Conservation (phyloP, 2,329 filamentous ascomycete genomes). For the Tolypocladium nubicola region DNA sequence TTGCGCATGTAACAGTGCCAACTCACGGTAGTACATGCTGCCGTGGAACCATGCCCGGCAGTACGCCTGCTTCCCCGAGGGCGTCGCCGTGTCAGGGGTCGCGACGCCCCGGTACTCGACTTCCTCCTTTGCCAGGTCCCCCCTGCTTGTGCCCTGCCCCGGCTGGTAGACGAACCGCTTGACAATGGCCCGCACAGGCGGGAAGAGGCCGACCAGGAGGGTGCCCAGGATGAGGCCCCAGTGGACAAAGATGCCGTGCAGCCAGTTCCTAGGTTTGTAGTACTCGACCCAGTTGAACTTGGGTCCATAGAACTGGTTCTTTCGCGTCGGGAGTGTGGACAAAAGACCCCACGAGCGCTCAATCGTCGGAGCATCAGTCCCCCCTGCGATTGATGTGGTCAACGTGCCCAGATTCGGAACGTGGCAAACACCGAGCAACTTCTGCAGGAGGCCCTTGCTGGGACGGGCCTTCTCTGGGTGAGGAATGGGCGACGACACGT, state of each 20-base stretch:
- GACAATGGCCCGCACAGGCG: slow-evolving; percentile 34
- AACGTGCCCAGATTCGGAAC: slow-evolving; percentile 44
- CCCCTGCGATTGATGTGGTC: slow-evolving; percentile 39
- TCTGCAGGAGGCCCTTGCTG: slow-evolving; percentile 25
- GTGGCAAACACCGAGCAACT: slow-evolving; percentile 36
- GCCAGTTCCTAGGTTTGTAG: slow-evolving; percentile 36
- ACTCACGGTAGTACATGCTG: slow-evolving; percentile 54
- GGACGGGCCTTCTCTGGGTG: slow-evolving; percentile 24
- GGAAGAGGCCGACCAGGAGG: slow-evolving; percentile 31
- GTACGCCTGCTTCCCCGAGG: slow-evolving; percentile 36
- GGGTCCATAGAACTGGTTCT: slow-evolving; percentile 44
- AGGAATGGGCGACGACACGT: slow-evolving; percentile 45
- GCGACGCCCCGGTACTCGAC: slow-evolving; percentile 56
- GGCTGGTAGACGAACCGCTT: slow-evolving; percentile 37
- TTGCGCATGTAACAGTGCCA: not conserved
- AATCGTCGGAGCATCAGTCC: slow-evolving; percentile 43
- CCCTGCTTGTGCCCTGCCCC: slow-evolving; percentile 41
- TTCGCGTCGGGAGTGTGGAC: slow-evolving; percentile 30
- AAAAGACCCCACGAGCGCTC: slow-evolving; percentile 54
- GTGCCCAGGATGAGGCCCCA: slow-evolving; percentile 32
- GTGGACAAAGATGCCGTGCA: slow-evolving; percentile 40
- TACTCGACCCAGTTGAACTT: slow-evolving; percentile 50
- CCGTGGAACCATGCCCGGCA: slow-evolving; percentile 46
- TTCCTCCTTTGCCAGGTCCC: slow-evolving; percentile 45
- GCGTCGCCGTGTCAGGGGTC: slow-evolving; percentile 42